Conservation (phyloP, 225 moss, liverwort and hornwort genomes). For the Straminergon stramineum region DNA sequence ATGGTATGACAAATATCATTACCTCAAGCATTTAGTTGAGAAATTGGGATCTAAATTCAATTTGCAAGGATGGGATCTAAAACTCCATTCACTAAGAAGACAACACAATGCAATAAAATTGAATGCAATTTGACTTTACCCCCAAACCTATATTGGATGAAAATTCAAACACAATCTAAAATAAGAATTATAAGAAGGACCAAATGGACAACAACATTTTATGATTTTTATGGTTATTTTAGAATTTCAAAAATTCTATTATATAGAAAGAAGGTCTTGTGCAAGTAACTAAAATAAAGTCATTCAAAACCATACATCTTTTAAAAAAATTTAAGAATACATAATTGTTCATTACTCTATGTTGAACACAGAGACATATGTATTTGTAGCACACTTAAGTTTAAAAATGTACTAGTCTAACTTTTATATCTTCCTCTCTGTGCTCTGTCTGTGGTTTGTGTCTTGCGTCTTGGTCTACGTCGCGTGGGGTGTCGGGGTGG, state of each 20-base stretch:
- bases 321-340: neutral
- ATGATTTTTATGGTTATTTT: neutral
- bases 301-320: neutral
- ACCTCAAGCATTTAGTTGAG: too few species aligned
- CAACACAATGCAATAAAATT: too few species aligned
- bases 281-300: neutral
- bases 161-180: neutral
- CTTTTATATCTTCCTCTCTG: too few species aligned
- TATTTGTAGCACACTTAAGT: neutral
- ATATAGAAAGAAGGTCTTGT: neutral
- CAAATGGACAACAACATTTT: neutral
- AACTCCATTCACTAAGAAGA: too few species aligned
- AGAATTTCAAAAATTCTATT: neutral
- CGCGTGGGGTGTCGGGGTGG: too few species aligned
- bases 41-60: too few species aligned
- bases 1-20: too few species aligned
- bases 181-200: too few species aligned
- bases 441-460: too few species aligned
- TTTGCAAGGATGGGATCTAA: too few species aligned
- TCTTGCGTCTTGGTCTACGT: too few species aligned
- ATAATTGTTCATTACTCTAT: neutral
- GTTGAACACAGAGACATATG: neutral
- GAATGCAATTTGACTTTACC: too few species aligned
- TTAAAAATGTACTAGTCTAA: neutral
- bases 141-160: neutral